phyloP scores from a whole-genome alignment of 495 filamentous ascomycete genomes.

The Corynascus novoguineensis region DNA sequence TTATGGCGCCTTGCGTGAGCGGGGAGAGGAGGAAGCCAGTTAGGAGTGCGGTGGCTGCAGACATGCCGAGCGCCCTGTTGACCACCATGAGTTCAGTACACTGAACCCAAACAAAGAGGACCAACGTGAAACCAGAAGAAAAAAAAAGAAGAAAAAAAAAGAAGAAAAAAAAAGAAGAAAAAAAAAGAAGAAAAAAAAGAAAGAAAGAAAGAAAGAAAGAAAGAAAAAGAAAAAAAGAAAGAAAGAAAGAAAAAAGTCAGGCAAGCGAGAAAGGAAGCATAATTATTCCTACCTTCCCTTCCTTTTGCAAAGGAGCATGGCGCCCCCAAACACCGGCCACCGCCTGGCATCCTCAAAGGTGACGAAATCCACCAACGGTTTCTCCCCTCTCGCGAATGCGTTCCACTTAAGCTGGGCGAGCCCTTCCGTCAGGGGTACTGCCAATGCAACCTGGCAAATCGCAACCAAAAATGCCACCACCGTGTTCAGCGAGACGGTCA shows the following conservation, averaged over 20 bases:
- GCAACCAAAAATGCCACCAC: conserved; percentile 42
- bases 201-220: no score
- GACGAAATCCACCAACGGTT: conserved; percentile 39
- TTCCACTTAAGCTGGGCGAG: conserved; percentile 48
- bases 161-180: no score
- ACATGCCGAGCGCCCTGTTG: conserved; percentile 36
- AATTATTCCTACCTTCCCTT: conserved; percentile 27
- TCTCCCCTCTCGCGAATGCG: conserved; percentile 37
- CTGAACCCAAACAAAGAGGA: neutral
- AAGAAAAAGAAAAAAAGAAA: no score
- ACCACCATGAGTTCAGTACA: conserved; percentile 5
- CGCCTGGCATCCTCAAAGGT: conserved; percentile 42
- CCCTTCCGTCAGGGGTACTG: conserved; percentile 36
- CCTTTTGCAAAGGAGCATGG: conserved; percentile 29
- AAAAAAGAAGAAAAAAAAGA: no score
- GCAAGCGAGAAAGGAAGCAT: neutral
- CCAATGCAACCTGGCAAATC: conserved; percentile 37
- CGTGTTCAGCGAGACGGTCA: conserved; percentile 45
- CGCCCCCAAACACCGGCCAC: conserved; percentile 33
- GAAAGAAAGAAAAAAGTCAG: neutral
- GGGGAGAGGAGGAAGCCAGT: conserved; percentile 39
- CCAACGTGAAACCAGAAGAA: no score
- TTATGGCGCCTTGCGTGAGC: conserved; percentile 43
- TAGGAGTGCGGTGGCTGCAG: conserved; percentile 38
- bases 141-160: no score